Conservation (phyloP, 2,329 filamentous ascomycete genomes). For the Lachnellula willkommii region DNA sequence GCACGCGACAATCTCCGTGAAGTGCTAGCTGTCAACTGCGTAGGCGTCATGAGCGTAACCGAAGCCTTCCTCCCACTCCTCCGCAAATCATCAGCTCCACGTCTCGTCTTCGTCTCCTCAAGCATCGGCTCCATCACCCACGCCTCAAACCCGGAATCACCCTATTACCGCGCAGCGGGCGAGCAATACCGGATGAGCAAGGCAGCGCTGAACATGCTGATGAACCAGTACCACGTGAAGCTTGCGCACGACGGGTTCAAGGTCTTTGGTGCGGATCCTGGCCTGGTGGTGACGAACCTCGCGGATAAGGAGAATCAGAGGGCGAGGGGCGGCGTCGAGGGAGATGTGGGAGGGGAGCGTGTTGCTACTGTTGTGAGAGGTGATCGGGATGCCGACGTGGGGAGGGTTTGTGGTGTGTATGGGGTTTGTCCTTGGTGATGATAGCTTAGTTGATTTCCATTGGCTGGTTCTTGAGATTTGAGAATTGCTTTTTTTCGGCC, state of each 20-base stretch:
- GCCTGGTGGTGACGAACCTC: constrained; percentile 15
- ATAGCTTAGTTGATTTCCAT: background rate
- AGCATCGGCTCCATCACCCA: constrained; percentile 14
- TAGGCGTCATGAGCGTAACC: constrained; percentile 10
- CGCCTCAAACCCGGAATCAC: constrained; percentile 8
- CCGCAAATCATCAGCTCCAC: constrained; percentile 7
- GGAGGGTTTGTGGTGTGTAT: constrained; percentile 17
- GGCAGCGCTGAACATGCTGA: constrained; percentile 21
- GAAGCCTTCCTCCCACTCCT: constrained; percentile 21
- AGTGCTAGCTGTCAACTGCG: constrained; percentile 14
- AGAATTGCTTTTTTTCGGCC: background rate
- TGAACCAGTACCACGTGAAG: constrained; percentile 11
- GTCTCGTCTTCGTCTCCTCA: constrained; percentile 20
- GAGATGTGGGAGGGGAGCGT: constrained; percentile 31
- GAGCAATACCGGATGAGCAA: constrained; percentile 15
- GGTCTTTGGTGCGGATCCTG: constrained; percentile 15
- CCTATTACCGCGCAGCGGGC: background rate
- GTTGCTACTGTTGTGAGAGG: constrained; percentile 18
- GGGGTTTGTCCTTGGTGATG: constrained; percentile 11
- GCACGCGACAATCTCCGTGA: constrained; percentile 5
- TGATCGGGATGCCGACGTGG: constrained; percentile 20
- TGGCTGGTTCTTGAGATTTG: too few species aligned
- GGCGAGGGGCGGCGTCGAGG: constrained; percentile 9
- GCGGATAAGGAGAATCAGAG: background rate
- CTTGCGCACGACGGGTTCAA: constrained; percentile 16